Conservation (phyloP, 1,284 basidiomycete species). For the Apiotrichum porosum region DNA sequence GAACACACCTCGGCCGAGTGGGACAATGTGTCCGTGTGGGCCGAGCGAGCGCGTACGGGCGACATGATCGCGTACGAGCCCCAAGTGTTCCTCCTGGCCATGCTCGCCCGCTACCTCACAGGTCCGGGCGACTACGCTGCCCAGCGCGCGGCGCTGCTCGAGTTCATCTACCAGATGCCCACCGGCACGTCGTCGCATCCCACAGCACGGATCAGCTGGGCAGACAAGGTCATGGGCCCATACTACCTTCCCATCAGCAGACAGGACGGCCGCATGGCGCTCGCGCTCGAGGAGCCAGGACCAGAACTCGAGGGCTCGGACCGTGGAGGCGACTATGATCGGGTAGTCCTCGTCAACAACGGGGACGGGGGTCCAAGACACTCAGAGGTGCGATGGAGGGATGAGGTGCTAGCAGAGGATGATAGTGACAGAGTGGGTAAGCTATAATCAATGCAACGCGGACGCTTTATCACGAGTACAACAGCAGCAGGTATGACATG, state of each 20-base stretch:
- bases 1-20: conserved; percentile 15
- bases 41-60: background rate
- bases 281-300: conserved; percentile 8
- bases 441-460: no score
- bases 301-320: conserved; percentile 7
- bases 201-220: conserved; percentile 9
- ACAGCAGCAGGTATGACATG: no score
- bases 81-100: conserved; percentile 11
- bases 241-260: background rate
- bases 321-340: conserved; percentile 13
- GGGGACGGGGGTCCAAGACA: no score
- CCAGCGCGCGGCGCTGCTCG: conserved; percentile 5
- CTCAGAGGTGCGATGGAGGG: no score
- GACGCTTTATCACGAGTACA: no score
- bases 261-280: conserved; percentile 3
- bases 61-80: conserved; percentile 15
- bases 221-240: conserved; percentile 13
- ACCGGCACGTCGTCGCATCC: conserved; percentile 6
- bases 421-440: no score
- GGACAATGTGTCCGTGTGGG: conserved; percentile 2
- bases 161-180: conserved; percentile 7
- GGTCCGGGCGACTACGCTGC: conserved; percentile 3
- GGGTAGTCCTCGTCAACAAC: conserved; percentile 15
- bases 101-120: conserved; percentile 9
- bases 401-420: no score